phyloP scores from a whole-genome alignment of 1,139 yeast genomes.

The Yamadazyma siamensis region DNA sequence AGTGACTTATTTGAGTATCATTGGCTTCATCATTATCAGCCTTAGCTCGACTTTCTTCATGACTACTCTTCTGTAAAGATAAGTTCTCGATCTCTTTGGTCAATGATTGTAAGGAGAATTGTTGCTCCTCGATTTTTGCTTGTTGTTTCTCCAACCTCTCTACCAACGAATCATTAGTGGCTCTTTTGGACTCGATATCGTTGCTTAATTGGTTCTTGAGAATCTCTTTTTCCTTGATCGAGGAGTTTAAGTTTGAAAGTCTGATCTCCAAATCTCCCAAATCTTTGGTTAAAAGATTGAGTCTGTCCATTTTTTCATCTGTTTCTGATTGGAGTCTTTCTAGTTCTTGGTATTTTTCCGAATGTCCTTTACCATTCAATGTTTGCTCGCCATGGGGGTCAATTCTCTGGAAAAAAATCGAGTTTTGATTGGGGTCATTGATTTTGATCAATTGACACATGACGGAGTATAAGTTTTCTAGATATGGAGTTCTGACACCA shows the following conservation, averaged over 20 bases:
- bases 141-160: constrained; percentile 14
- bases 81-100: constrained; percentile 27
- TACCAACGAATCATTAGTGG: constrained; percentile 14
- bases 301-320: constrained; percentile 12
- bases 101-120: constrained; percentile 8
- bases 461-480: constrained; percentile 81
- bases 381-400: too few species aligned
- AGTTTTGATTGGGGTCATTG: constrained; percentile 28
- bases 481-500: constrained; percentile 81
- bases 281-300: constrained; percentile 19
- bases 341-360: constrained; percentile 6
- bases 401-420: constrained; percentile 34
- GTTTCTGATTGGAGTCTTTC: constrained; percentile 6
- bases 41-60: too few species aligned
- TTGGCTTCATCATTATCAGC: constrained; percentile 18
- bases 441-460: constrained; percentile 64
- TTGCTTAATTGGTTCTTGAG: constrained; percentile 18
- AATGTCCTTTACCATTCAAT: not conserved
- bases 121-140: constrained; percentile 11
- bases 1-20: not conserved
- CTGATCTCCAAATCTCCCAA: constrained; percentile 19
- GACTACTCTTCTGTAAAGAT: too few species aligned
- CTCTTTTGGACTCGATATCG: constrained; percentile 17
- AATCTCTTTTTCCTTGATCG: constrained; percentile 21
- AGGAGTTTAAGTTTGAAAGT: constrained; percentile 17